Conservation (phyloP, 441 rosid species). For the Cnidoscolus chayamansa region DNA sequence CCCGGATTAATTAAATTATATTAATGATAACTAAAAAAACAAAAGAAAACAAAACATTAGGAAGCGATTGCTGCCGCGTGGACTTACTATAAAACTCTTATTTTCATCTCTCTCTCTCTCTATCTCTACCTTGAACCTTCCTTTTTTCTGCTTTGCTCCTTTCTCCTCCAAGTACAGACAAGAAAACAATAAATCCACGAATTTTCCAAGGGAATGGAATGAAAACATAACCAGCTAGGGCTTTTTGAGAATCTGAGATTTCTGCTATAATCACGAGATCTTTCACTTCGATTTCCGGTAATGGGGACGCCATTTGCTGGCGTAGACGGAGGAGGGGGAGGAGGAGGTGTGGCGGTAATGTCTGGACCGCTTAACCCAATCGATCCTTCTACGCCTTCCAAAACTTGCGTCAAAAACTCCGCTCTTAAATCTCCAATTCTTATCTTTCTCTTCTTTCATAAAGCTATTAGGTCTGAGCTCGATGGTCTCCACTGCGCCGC, state of each 20-base stretch:
- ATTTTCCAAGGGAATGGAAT: neutral
- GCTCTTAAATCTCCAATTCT: conserved; percentile 58
- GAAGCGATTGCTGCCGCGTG: conserved; percentile 20
- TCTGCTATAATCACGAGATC: neutral
- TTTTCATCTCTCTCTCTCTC: neutral
- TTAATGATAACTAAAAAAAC: neutral
- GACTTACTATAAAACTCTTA: conserved; percentile 6
- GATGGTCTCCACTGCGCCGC: conserved; percentile 64
- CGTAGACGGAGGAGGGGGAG: conserved; percentile 42
- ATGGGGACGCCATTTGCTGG: conserved; percentile 59
- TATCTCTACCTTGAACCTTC: neutral
- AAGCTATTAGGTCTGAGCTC: conserved; percentile 63
- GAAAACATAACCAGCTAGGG: conserved; percentile 1
- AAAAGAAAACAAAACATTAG: neutral
- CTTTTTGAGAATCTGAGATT: neutral
- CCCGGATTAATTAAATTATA: neutral
- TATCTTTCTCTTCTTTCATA: conserved; percentile 66
- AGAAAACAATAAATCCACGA: neutral
- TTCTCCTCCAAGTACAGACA: neutral
- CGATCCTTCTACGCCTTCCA: conserved; percentile 42
- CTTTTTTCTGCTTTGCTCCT: neutral
- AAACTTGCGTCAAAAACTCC: conserved; percentile 41
- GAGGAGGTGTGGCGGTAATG: conserved; percentile 52
- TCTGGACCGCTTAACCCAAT: conserved; percentile 47
- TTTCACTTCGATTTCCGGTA: neutral